Evolutionary conservation across 805 yeast genomes (phyloP).

Genomic region (Candida caryicola): DNA sequence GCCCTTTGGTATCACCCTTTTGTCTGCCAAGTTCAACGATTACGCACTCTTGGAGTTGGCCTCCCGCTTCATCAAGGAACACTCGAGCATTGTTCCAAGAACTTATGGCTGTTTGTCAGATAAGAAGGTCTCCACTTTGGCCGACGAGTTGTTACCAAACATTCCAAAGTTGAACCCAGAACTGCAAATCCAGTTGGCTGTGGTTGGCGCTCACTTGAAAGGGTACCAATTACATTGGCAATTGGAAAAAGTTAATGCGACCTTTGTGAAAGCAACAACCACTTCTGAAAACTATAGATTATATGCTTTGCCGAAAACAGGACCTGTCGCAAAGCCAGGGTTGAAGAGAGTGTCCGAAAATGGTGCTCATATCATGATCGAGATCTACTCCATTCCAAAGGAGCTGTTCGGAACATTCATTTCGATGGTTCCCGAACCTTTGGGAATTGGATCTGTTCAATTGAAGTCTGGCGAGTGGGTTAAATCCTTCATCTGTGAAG

Average conservation of each 20-base stretch:
- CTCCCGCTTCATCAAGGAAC: constrained; percentile 55
- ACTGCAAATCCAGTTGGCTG: constrained; percentile 68
- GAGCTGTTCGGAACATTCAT: constrained; percentile 81
- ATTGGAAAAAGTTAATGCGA: constrained; percentile 77
- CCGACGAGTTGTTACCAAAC: constrained; percentile 45
- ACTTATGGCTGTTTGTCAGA: constrained; percentile 52
- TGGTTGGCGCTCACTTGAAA: constrained; percentile 91
- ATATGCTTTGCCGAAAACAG: constrained; percentile 78
- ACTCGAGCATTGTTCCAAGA: constrained; percentile 47
- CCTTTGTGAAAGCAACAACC: constrained; percentile 58
- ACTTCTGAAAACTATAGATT: constrained; percentile 72
- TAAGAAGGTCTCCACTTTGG: constrained; percentile 28
- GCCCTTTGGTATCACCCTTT: constrained; percentile 86
- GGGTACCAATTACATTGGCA: constrained; percentile 96
- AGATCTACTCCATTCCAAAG: constrained; percentile 78
- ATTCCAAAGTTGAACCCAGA: constrained; percentile 45
- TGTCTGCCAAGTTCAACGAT: constrained; percentile 81
- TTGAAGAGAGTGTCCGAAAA: constrained; percentile 58
- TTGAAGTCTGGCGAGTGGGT: constrained; percentile 78
- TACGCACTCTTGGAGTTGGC: constrained; percentile 87
- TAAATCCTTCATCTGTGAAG: constrained; percentile 94
- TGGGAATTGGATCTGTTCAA: constrained; percentile 93
- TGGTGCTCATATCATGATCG: constrained; percentile 69
- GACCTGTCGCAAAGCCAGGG: constrained; percentile 89
- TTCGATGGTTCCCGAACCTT: constrained; percentile 86